Evolutionary conservation across 2,329 filamentous ascomycete species (phyloP).

Genomic region (Alternaria dauci): DNA sequence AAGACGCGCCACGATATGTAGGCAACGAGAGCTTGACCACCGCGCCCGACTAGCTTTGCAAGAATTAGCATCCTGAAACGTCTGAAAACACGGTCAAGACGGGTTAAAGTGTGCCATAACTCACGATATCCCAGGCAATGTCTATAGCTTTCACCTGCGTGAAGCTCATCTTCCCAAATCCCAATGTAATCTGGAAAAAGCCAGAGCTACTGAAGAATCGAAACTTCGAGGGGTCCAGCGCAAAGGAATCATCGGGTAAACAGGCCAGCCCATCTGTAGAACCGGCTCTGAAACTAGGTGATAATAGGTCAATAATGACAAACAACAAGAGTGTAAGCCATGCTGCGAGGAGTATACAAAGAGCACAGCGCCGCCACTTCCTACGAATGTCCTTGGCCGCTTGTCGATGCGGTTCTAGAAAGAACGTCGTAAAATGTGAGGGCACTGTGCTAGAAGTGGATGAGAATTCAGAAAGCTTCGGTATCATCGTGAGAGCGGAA

Average conservation of each 20-base stretch:
- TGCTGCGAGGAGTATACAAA: neutral
- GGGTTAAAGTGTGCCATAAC: neutral
- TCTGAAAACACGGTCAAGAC: neutral
- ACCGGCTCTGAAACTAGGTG: neutral
- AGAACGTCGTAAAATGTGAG: neutral
- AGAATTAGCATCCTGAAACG: neutral
- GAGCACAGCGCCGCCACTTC: constrained; percentile 1
- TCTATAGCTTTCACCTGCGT: constrained; percentile 31
- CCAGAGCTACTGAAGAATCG: constrained; percentile 18
- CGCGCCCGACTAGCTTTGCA: constrained; percentile 27
- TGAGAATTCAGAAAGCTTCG: neutral
- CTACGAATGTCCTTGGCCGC: constrained; percentile 8
- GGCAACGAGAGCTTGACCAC: constrained; percentile 31
- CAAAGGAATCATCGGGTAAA: constrained; percentile 21
- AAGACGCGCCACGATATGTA: constrained; percentile 29
- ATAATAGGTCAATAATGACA: neutral
- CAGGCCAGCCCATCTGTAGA: constrained; percentile 1
- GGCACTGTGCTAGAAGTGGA: neutral
- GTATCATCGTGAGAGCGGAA: neutral
- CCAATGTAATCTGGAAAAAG: constrained; percentile 35
- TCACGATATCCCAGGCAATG: constrained; percentile 34
- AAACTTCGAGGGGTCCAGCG: constrained; percentile 7
- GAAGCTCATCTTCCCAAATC: constrained; percentile 24
- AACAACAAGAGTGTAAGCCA: constrained; percentile 1
- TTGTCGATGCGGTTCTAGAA: constrained; percentile 1